Evolutionary conservation across 768 basidiomycete species (phyloP), one percentile per base, ranked within the genome.

Genomic region (Tylopilus cervinicoccineus): DNA sequence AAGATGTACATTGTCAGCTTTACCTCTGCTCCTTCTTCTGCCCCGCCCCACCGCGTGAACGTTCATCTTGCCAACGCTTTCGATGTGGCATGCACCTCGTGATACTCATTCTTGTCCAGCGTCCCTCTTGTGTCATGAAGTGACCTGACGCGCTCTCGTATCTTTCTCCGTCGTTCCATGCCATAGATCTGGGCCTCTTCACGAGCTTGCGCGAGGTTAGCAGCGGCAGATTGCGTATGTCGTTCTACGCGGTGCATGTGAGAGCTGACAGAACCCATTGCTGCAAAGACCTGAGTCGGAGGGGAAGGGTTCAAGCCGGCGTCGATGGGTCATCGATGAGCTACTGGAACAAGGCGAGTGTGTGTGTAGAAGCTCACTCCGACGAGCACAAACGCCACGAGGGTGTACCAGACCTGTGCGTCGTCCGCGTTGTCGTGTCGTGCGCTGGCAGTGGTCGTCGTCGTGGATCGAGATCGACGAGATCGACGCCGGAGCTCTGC

Each of bases 181-280:
- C 85, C 84, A 33, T 76, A 62, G 52, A 79, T 73, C 36, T 70
- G 66, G 7, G 83, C 81, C 29, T 84, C 84, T 13, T 63, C 60
- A 16, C 80, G 74, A 5, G 83, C 86, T 48, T 78, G 73, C 0
- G 79, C 73, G 17, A 87, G 75, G 52, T 84, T 84, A 9, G 67
- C 65, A 1, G 74, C 77, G 0, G 86, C 86, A 3, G 68, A 66
- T 12, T 63, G 64, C 54, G 60, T 31, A 23, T 86, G 84, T 0
- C 64, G 66, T 52, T 51, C 50, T n/a, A 60, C 52, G 70, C 70
- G 31, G 77, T 76, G 13, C 71, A 59, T 4, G 68, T 53, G 40
- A 54, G 43, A 60, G 58, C 45, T 60, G 4, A 42, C 32, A 0
- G 45, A 49, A 29, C 36, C n/a, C 42, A 48, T 32, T 11, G 55